Base-by-base conservation (phyloP, 805 yeast genomes). In the Myxozyma lipomycoides region DNA sequence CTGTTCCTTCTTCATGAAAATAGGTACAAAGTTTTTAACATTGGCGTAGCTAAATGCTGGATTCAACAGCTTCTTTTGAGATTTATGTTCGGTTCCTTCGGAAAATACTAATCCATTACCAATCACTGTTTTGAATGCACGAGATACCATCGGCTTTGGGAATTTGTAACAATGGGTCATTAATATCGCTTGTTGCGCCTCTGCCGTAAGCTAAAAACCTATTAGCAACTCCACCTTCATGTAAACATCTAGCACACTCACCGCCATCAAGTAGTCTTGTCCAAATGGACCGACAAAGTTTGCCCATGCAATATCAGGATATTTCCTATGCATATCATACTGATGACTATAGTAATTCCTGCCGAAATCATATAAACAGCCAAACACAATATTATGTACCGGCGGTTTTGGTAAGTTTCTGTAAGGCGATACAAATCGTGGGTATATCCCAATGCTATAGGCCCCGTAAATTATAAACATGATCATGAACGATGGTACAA, bases 81-180 rank as follows among this genome's bases (percentile, higher is more conserved):
- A n/a, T 15, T 25, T 28, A 30, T 54, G 58, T 26, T 26, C 45
- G 12, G 50, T 43, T 23, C 58, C 58, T 28, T 54, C 58, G 4
- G 55, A 35, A 26, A 51, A 50, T 2, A 51, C 51, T 2, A 54
- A 18, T 2, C 58, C 58, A 22, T 50, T 40, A 10, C 58, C 58
- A 18, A 54, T 36, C 7, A 50, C 22, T 7, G 21, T 32, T 9
- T 32, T 40, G 37, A 47, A 51, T 4, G 48, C 47, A 19, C 15
- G 35, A 18, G 52, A 18, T 7, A 50, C 19, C 0, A 9, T 15
- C 26, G 58, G 58, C 49, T 48, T 50, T 9, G 45, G 40, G 15
- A 43, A 47, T 10, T 47, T 43, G 40, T 54, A 54, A 2, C 12
- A 34, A 3, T 48, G 37, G 9, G 44, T 36, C 17, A 48, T 46